Percentiles rank a stretch among this genome's conserved stretches.
phyloP scores from a whole-genome alignment of 2,329 filamentous ascomycete species.

The Microdochium bolleyi region DNA sequence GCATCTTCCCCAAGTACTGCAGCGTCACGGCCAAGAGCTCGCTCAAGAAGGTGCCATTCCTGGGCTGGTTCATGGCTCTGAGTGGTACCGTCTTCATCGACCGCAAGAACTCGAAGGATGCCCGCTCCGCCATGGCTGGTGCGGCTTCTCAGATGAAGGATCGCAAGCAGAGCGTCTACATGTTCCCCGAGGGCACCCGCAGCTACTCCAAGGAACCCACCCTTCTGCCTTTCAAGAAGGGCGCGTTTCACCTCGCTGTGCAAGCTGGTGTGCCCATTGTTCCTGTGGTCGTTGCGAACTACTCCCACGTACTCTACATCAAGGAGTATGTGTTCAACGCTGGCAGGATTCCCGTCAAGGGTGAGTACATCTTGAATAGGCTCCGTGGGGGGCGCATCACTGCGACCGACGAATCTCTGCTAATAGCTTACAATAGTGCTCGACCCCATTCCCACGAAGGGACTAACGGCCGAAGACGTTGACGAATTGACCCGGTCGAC shows the following conservation, averaged over 20 bases:
- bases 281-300: constrained; percentile 75
- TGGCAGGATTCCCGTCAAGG: constrained; percentile 67
- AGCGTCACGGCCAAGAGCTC: constrained; percentile 88
- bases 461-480: constrained; percentile 68
- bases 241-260: constrained; percentile 91
- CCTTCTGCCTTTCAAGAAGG: constrained; percentile 96
- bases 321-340: constrained; percentile 57
- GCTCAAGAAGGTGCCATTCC: constrained; percentile 69
- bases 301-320: constrained; percentile 62
- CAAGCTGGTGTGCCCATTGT: constrained; percentile 92
- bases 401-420: neutral
- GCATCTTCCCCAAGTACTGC: constrained; percentile 85
- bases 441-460: constrained; percentile 69
- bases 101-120: constrained; percentile 73
- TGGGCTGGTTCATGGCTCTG: constrained; percentile 91
- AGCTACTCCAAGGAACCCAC: constrained; percentile 77
- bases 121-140: constrained; percentile 75
- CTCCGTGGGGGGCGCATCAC: neutral
- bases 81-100: constrained; percentile 94
- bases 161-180: constrained; percentile 69
- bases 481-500: constrained; percentile 62
- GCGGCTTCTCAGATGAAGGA: constrained; percentile 73
- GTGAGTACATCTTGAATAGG: constrained; percentile 31
- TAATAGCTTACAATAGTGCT: constrained; percentile 46
- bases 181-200: constrained; percentile 88